Conservation (phyloP, 495 filamentous ascomycete species). For the Haplographium delicatum region DNA sequence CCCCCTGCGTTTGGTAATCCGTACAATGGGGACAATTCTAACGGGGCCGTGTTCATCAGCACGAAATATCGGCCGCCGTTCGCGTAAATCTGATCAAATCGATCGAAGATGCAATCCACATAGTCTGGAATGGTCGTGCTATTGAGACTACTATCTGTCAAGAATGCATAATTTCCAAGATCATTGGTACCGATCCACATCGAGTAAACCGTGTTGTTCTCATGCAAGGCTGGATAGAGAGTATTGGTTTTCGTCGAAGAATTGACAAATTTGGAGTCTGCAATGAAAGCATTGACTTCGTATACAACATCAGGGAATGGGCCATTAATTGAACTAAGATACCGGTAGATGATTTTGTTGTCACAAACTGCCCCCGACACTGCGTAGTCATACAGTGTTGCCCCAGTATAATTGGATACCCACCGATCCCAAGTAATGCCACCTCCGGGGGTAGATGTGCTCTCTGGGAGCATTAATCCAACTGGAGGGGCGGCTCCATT, state of each 20-base stretch:
- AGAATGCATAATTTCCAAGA: conserved; percentile 55
- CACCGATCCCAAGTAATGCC: conserved; percentile 65
- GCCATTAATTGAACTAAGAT: conserved; percentile 39
- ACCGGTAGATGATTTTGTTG: conserved; percentile 55
- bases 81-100: conserved; percentile 54
- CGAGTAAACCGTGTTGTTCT: conserved; percentile 60
- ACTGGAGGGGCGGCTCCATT: conserved; percentile 55
- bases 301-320: conserved; percentile 63
- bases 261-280: conserved; percentile 45
- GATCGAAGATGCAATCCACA: conserved; percentile 57
- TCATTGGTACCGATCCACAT: conserved; percentile 82
- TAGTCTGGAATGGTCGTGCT: conserved; percentile 57
- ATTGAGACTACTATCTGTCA: conserved; percentile 54
- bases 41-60: conserved; percentile 57
- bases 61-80: conserved; percentile 65
- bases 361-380: conserved; percentile 65
- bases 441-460: conserved; percentile 49
- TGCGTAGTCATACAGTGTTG: conserved; percentile 68
- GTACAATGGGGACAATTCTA: conserved; percentile 59
- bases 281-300: conserved; percentile 63
- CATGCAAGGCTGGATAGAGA: conserved; percentile 44
- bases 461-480: conserved; percentile 42
- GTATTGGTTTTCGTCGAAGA: conserved; percentile 33
- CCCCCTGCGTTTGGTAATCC: conserved; percentile 46
- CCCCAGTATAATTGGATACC: conserved; percentile 47